A percentile compares a stretch with the other conserved stretches of the same genome.
Conservation (phyloP, 768 basidiomycete species). For the Collybia nuda region DNA sequence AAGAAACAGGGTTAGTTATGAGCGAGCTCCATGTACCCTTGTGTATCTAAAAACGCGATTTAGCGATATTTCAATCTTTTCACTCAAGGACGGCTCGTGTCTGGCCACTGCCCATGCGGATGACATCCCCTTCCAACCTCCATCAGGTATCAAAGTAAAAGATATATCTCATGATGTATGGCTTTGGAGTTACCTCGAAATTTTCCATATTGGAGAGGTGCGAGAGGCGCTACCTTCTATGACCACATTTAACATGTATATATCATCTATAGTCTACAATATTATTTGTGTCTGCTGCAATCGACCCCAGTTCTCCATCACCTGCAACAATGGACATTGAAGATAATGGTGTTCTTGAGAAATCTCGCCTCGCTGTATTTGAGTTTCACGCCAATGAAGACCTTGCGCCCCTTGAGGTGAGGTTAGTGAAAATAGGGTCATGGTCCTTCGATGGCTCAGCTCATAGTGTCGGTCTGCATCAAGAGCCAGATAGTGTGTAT, state of each 20-base stretch:
- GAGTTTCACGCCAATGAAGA: constrained; percentile 30
- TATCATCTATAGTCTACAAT: constrained; percentile 30
- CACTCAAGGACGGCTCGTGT: constrained; percentile 49
- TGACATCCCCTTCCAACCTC: constrained; percentile 19
- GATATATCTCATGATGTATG: constrained; percentile 34
- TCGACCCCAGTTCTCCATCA: constrained; percentile 32
- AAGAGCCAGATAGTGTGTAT: constrained; percentile 46
- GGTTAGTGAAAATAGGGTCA: constrained; percentile 48
- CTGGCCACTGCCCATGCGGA: constrained; percentile 29
- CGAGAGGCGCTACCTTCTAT: constrained; percentile 5
- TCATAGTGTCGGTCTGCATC: constrained; percentile 42
- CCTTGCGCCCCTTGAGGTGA: constrained; percentile 27
- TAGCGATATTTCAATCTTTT: constrained; percentile 57
- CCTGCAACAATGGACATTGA: constrained; percentile 26
- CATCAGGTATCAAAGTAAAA: constrained; percentile 32
- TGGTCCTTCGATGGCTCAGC: constrained; percentile 54
- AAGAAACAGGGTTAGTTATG: constrained; percentile 61
- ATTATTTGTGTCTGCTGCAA: constrained; percentile 46
- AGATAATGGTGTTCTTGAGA: constrained; percentile 31
- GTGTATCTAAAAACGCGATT: constrained; percentile 4
- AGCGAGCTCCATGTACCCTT: background rate
- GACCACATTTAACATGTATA: constrained; percentile 7
- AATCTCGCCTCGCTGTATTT: constrained; percentile 38
- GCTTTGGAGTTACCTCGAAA: constrained; percentile 41
- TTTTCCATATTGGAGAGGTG: constrained; percentile 40